Base-by-base conservation (phyloP, 257 asterid species). In the Hygrophila difformis region DNA sequence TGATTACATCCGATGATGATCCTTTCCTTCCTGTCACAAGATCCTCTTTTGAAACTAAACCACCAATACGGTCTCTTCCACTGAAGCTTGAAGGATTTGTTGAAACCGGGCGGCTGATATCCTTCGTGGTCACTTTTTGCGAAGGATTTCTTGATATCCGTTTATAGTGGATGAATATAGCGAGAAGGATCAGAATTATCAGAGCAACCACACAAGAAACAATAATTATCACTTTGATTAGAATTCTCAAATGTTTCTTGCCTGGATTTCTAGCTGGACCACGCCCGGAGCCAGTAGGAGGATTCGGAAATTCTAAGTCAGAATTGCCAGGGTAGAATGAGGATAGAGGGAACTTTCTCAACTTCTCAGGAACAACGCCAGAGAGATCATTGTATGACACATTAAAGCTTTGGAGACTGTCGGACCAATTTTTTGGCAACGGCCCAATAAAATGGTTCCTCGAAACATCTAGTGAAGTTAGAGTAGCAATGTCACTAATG, bases 321-420 rank as follows among this genome's bases (percentile, higher is more conserved):
- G 93, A 73, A 57, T 89, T 89, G 14, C 98, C 96, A 16, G 98
- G 98, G 67, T 71, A 89, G 77, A 89, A 89, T 28, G 93, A 77
- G 8, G 98, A 75, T 12, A 57, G 35, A 8, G 98, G 81, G 57
- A 89, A 85, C 53, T 74, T 85, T 47, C 98, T 73, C 73, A 89
- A 62, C 59, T 89, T 85, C 12, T 79, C 93, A 0, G 98, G 96
- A 49, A 85, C 96, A 12, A 73, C 76, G 7, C 98, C 96, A 2
- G 96, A 82, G 39, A 89, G 78, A 57, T 77, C 76, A 62, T 89
- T 85, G 48, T 63, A 65, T 1, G 98, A 89, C 48, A 80, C 96
- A 55, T 89, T 89, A 18, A 89, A 76, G 67, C 79, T 75, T 53
- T 69, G 77, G 52, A 89, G 92, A 66, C 56, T 56, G 56, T 68